phyloP scores from a whole-genome alignment of 768 basidiomycete genomes.

The Tulasnella calospora region DNA sequence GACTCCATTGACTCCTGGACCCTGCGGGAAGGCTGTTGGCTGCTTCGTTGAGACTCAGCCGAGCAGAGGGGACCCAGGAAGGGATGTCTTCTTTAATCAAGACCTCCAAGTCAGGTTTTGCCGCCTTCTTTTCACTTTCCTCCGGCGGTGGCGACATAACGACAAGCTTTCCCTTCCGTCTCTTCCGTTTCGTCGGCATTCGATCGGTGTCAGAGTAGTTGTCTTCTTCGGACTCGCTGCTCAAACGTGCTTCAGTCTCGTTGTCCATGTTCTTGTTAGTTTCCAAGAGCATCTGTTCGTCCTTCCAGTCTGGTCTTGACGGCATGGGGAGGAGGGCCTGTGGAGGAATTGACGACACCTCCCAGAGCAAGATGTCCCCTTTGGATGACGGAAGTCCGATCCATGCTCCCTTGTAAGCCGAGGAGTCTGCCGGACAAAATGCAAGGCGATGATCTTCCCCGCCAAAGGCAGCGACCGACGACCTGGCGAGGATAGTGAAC shows the following conservation, averaged over 20 bases:
- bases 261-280: neutral
- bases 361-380: neutral
- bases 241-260: neutral
- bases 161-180: neutral
- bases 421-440: neutral
- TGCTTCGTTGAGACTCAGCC: neutral
- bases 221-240: neutral
- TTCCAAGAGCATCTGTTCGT: neutral
- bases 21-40: neutral
- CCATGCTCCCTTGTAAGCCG: neutral
- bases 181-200: neutral
- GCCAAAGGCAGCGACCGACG: neutral
- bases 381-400: neutral
- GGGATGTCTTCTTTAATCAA: neutral
- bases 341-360: neutral
- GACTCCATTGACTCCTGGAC: neutral
- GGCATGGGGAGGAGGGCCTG: neutral
- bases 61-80: neutral
- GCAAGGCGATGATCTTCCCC: neutral
- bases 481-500: neutral
- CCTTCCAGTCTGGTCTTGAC: neutral
- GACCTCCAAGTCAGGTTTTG: neutral
- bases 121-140: neutral
- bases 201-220: neutral
- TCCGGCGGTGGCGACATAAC: neutral